phyloP scores from a whole-genome alignment of 179 eudicot genomes.

The Patellifolia procumbens region DNA sequence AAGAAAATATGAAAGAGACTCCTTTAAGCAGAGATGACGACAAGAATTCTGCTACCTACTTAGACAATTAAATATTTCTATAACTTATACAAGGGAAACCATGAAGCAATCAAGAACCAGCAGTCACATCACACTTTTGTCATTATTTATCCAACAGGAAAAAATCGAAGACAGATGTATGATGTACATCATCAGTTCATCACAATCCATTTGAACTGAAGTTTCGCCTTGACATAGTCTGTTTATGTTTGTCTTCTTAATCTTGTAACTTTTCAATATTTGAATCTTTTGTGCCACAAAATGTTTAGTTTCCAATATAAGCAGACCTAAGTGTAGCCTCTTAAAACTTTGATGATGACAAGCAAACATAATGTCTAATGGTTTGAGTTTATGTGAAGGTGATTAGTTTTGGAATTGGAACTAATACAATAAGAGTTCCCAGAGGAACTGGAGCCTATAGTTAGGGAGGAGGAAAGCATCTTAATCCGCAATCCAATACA shows the following conservation, averaged over 20 bases:
- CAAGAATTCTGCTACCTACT: background rate
- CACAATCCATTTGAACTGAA: background rate
- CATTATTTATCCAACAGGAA: no score
- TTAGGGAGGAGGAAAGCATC: no score
- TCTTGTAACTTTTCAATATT: background rate
- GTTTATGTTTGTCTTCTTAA: background rate
- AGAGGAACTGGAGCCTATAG: no score
- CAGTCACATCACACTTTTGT: background rate
- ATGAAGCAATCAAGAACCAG: background rate
- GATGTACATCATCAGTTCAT: background rate
- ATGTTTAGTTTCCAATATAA: background rate
- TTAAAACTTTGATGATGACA: no score
- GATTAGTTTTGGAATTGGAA: no score
- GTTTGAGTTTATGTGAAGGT: no score
- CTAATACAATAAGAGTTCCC: no score
- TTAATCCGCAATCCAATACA: no score
- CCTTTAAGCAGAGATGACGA: background rate
- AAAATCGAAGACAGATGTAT: background rate
- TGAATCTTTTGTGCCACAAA: background rate
- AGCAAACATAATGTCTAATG: no score
- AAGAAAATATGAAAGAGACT: background rate
- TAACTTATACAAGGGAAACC: background rate
- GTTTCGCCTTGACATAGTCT: background rate
- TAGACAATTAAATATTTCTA: background rate
- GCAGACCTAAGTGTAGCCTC: no score